phyloP scores from a whole-genome alignment of 208 protist species.

The Phytomonas sp. region DNA sequence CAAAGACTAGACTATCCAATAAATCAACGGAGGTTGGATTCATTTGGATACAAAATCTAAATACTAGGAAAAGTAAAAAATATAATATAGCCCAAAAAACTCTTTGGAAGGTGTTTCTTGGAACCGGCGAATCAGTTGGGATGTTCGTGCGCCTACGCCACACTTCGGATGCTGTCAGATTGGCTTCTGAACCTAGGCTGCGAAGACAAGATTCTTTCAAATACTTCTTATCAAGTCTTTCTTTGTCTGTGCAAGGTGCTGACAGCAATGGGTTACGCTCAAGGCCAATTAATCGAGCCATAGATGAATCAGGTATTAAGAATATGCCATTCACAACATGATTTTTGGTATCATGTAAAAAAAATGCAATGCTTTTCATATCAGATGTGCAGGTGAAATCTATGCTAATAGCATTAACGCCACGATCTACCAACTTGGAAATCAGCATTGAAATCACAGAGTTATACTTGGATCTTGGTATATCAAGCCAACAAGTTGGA shows the following conservation, averaged over 20 bases:
- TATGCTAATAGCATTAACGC: neutral
- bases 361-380: conserved; percentile 8
- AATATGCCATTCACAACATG: neutral
- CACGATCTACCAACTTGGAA: conserved; percentile 4
- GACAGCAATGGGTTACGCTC: neutral
- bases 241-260: neutral
- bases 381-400: conserved; percentile 7
- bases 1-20: neutral
- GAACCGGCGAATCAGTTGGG: neutral
- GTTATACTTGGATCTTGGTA: conserved; percentile 7
- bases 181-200: neutral
- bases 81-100: neutral
- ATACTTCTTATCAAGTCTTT: neutral
- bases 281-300: conserved; percentile 1
- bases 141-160: neutral
- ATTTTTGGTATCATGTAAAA: neutral
- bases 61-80: neutral
- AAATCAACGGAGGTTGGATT: neutral
- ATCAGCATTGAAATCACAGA: neutral
- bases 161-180: neutral
- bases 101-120: neutral
- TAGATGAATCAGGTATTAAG: neutral
- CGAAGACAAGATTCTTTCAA: neutral
- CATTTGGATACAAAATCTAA: neutral
- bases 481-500: neutral